Conservation (phyloP, 352 stramenopile genomes). For the Pythium volutum region DNA sequence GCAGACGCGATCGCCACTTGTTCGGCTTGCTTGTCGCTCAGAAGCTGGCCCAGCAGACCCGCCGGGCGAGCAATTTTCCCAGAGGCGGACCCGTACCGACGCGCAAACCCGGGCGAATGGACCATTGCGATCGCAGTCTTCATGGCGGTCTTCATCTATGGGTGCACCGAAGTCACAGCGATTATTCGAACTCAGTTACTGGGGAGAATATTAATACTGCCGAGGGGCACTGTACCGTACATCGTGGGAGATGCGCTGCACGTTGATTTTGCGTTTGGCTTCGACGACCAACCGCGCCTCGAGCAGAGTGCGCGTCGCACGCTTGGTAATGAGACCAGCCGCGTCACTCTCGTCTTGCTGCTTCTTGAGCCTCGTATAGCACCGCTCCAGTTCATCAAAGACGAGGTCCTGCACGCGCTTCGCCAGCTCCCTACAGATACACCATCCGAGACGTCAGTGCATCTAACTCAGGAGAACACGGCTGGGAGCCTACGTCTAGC, state of each 20-base stretch:
- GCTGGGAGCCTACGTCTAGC: background rate
- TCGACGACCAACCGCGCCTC: slow-evolving; percentile 61
- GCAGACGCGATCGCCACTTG: background rate
- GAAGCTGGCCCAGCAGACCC: slow-evolving; percentile 21
- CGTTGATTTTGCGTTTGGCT: slow-evolving; percentile 54
- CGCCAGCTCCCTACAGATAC: slow-evolving; percentile 34
- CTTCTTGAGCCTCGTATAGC: slow-evolving; percentile 42
- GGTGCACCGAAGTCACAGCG: background rate
- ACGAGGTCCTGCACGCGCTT: slow-evolving; percentile 38
- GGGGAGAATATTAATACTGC: background rate
- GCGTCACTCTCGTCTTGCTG: slow-evolving; percentile 41
- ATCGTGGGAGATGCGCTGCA: slow-evolving; percentile 39
- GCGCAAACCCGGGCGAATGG: slow-evolving; percentile 16
- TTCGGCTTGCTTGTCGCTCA: slow-evolving; percentile 26
- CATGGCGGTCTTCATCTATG: slow-evolving; percentile 50
- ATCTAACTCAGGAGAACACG: background rate
- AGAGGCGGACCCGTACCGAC: slow-evolving; percentile 4
- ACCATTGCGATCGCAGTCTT: slow-evolving; percentile 24
- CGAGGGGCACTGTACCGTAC: slow-evolving; percentile 25
- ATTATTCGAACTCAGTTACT: background rate
- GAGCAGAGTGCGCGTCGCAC: slow-evolving; percentile 41
- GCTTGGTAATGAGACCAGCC: slow-evolving; percentile 39
- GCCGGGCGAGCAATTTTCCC: slow-evolving; percentile 2
- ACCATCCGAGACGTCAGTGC: background rate
- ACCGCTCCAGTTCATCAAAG: slow-evolving; percentile 35